A percentile compares a stretch with the other conserved stretches of the same genome.
These are phyloP conservation scores for Byssochlamys sp. DNA, from an alignment of 2,329 filamentous ascomycete species.

Conservation along the genomic window DNA sequence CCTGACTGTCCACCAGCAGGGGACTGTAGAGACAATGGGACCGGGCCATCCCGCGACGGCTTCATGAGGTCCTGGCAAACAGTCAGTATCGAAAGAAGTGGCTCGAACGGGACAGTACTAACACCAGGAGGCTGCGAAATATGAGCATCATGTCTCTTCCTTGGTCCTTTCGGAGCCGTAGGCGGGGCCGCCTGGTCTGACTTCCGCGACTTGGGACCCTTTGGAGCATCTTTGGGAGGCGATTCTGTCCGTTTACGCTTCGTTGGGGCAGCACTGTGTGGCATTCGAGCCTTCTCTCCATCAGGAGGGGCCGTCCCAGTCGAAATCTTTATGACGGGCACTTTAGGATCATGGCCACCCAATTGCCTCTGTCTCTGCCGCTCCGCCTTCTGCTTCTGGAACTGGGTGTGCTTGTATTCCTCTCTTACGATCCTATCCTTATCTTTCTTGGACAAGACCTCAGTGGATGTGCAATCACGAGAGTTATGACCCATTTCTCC, in stretches of 20 bases:
- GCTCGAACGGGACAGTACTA: constrained; percentile 3
- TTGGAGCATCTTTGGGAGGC: constrained; percentile 12
- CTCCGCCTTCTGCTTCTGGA: constrained; percentile 27
- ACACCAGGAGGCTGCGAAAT: constrained; percentile 12
- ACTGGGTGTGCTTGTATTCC: constrained; percentile 26
- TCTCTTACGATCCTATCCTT: constrained; percentile 26
- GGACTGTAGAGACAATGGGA: constrained; percentile 16
- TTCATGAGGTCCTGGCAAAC: constrained; percentile 27
- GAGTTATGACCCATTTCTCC: constrained; percentile 35
- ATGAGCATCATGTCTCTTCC: constrained; percentile 13
- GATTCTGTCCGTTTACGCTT: constrained; percentile 28
- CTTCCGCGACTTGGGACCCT: constrained; percentile 20
- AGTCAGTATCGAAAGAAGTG: not conserved
- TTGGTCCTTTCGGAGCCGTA: constrained; percentile 13
- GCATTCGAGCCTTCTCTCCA: constrained; percentile 2
- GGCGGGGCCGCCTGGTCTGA: constrained; percentile 14
- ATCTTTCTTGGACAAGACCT: constrained; percentile 27
- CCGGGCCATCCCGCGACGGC: constrained; percentile 29
- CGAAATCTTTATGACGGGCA: constrained; percentile 30
- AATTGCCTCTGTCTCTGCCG: constrained; percentile 33
- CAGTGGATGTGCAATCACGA: constrained; percentile 24
- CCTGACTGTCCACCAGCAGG: constrained; percentile 9
- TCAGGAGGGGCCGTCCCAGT: constrained; percentile 10
- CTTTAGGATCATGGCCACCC: constrained; percentile 36
- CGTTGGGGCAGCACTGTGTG: constrained; percentile 6